phyloP scores from a whole-genome alignment of 345 rosid species.

The Boechera retrofracta region DNA sequence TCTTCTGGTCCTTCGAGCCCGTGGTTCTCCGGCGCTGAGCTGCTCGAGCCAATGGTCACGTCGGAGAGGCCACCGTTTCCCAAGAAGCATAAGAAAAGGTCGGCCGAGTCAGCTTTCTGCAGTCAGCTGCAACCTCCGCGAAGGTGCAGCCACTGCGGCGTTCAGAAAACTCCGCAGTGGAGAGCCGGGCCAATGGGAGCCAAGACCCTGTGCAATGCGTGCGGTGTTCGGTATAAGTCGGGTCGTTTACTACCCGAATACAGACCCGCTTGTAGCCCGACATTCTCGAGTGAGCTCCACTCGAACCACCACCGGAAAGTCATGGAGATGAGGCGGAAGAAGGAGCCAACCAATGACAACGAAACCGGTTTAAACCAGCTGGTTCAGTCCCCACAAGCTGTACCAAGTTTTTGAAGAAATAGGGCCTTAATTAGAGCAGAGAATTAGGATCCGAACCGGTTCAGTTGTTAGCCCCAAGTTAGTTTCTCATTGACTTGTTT shows the following conservation, averaged over 20 bases:
- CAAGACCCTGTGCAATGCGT: constrained; percentile 57
- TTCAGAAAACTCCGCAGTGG: constrained; percentile 53
- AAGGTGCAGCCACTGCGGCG: constrained; percentile 50
- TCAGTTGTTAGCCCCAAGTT: constrained; percentile 33
- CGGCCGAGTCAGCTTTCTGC: constrained; percentile 25
- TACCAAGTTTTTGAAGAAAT: constrained; percentile 65
- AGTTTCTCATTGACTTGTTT: constrained; percentile 43
- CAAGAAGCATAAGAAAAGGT: constrained; percentile 59
- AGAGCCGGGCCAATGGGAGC: constrained; percentile 55
- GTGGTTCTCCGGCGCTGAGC: constrained; percentile 39
- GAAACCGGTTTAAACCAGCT: constrained; percentile 33
- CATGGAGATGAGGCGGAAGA: constrained; percentile 45
- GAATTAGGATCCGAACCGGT: constrained; percentile 41
- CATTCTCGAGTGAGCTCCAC: constrained; percentile 47
- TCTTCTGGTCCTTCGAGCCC: constrained; percentile 41
- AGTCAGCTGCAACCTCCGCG: constrained; percentile 40
- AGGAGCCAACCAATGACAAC: constrained; percentile 39
- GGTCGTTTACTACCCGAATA: constrained; percentile 55
- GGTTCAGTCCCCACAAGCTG: constrained; percentile 44
- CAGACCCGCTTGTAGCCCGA: constrained; percentile 60
- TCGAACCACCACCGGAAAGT: constrained; percentile 55
- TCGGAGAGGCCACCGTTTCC: constrained; percentile 42
- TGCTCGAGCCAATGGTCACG: constrained; percentile 34
- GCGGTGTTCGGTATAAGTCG: constrained; percentile 55
- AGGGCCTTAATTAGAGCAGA: constrained; percentile 43